Percentiles rank a stretch among this genome's conserved stretches.
These are phyloP conservation scores for Phytophthora melonis DNA, from an alignment of 352 stramenopile genomes.

Conservation along the genomic window DNA sequence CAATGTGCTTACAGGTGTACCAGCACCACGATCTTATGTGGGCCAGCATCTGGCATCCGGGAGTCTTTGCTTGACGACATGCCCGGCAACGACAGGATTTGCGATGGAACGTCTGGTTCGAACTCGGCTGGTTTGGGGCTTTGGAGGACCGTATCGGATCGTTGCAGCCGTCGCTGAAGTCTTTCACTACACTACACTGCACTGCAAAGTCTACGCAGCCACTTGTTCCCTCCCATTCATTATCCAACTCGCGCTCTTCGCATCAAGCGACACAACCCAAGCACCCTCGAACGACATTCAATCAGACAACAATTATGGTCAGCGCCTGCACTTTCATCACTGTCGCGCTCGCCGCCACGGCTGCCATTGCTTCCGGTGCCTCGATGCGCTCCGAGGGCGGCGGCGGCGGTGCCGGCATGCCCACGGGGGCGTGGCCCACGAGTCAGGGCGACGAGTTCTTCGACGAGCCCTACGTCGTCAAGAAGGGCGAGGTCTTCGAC, in stretches of 20 bases:
- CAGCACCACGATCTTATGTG: constrained; percentile 1
- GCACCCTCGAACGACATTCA: too few species aligned
- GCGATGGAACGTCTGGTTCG: background rate
- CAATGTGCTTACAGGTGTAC: constrained; percentile 1
- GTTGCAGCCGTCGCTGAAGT: constrained; percentile 8
- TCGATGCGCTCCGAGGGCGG: constrained; percentile 32
- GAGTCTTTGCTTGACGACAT: constrained; percentile 21
- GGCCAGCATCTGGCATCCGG: constrained; percentile 21
- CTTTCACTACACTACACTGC: constrained; percentile 2
- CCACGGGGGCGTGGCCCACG: constrained; percentile 26
- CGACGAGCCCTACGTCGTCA: constrained; percentile 41
- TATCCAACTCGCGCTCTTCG: constrained; percentile 26
- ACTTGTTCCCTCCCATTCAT: constrained; percentile 2
- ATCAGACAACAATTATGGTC: constrained; percentile 38
- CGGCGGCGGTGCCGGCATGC: constrained; percentile 23
- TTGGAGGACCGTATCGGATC: background rate
- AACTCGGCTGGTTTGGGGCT: background rate
- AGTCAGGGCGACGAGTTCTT: constrained; percentile 37
- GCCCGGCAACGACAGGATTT: constrained; percentile 33
- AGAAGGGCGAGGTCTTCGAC: constrained; percentile 45
- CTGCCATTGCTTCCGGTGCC: constrained; percentile 24
- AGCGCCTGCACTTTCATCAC: constrained; percentile 26
- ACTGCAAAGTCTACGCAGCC: background rate
- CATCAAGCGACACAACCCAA: constrained; percentile 12
- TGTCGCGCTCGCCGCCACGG: constrained; percentile 16